Percentiles rank a stretch among this genome's conserved stretches.
Conservation (phyloP, 192 early-diverging fungal genomes). For the Backusella circina region DNA sequence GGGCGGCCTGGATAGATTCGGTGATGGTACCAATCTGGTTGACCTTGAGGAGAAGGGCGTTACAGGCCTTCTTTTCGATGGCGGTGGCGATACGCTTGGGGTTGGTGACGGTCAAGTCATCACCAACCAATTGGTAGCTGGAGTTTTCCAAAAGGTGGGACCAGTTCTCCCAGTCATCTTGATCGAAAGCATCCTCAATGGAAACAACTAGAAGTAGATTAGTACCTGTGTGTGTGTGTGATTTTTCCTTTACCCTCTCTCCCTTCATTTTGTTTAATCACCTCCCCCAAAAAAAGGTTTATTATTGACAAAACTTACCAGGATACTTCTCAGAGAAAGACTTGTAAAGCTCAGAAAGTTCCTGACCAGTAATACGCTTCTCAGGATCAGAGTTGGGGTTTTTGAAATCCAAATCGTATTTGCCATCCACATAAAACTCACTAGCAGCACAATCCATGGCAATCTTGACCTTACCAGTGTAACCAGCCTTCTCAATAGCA, state of each 20-base stretch:
- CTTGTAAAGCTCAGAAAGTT: constrained; percentile 85
- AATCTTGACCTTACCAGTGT: constrained; percentile 95
- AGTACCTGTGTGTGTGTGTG: neutral
- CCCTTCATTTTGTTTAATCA: neutral
- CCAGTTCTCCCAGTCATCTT: constrained; percentile 97
- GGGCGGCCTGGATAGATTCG: constrained; percentile 88
- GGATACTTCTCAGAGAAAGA: constrained; percentile 82
- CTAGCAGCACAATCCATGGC: constrained; percentile 98
- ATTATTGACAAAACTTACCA: constrained; percentile 31
- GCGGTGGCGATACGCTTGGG: constrained; percentile 86
- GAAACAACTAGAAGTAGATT: constrained; percentile 59
- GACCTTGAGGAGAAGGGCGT: constrained; percentile 94
- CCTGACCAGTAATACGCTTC: constrained; percentile 67
- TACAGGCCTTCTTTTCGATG: constrained; percentile 92
- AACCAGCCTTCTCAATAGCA: constrained; percentile 93
- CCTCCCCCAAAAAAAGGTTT: neutral
- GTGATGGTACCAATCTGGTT: constrained; percentile 99
- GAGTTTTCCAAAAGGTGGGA: constrained; percentile 60
- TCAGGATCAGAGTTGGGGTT: constrained; percentile 77
- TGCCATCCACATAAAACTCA: constrained; percentile 96
- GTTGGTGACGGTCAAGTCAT: constrained; percentile 99
- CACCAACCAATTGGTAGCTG: constrained; percentile 63
- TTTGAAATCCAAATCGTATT: constrained; percentile 99
- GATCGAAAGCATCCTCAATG: constrained; percentile 99
- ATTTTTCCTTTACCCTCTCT: neutral